phyloP scores from a whole-genome alignment of 164 flowering plant genomes.

The Umbilicus rupestris region DNA sequence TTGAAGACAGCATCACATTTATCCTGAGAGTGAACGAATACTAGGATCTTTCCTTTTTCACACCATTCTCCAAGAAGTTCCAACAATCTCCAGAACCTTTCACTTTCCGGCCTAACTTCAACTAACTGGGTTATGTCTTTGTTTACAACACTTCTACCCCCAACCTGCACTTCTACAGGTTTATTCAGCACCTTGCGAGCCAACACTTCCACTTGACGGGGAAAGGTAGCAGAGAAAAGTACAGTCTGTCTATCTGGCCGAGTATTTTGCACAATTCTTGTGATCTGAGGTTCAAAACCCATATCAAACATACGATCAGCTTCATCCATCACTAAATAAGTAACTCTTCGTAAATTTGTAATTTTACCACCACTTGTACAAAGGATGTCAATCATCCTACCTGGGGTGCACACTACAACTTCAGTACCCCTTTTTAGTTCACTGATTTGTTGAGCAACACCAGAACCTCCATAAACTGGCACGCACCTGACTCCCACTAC shows the following conservation, averaged over 20 bases:
- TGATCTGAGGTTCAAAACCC: conserved; percentile 98
- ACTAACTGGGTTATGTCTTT: conserved; percentile 84
- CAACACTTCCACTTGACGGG: conserved; percentile 88
- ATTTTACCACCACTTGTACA: conserved; percentile 92
- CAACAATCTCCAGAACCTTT: conserved; percentile 66
- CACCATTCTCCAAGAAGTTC: conserved; percentile 95
- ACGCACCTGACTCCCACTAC: conserved; percentile 67
- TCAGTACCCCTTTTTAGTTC: conserved; percentile 88
- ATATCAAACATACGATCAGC: conserved; percentile 99
- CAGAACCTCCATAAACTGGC: conserved; percentile 95
- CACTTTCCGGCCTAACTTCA: conserved; percentile 81
- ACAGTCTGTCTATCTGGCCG: conserved; percentile 92
- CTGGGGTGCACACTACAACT: conserved; percentile 96
- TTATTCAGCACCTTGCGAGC: conserved; percentile 79
- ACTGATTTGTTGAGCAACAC: conserved; percentile 98
- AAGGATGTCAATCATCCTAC: conserved; percentile 95
- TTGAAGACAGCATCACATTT: conserved; percentile 82
- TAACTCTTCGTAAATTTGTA: conserved; percentile 78
- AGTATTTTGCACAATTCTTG: conserved; percentile 87
- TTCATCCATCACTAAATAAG: conserved; percentile 94
- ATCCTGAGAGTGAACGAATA: conserved; percentile 89
- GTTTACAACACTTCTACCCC: conserved; percentile 98
- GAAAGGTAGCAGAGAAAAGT: conserved; percentile 95
- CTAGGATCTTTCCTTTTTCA: conserved; percentile 84
- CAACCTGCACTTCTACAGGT: conserved; percentile 92